Percentiles rank a stretch among this genome's conserved stretches.
These are phyloP conservation scores for Carex pumila DNA, from an alignment of 176 grass and related monocot species.

Conservation along the genomic window DNA sequence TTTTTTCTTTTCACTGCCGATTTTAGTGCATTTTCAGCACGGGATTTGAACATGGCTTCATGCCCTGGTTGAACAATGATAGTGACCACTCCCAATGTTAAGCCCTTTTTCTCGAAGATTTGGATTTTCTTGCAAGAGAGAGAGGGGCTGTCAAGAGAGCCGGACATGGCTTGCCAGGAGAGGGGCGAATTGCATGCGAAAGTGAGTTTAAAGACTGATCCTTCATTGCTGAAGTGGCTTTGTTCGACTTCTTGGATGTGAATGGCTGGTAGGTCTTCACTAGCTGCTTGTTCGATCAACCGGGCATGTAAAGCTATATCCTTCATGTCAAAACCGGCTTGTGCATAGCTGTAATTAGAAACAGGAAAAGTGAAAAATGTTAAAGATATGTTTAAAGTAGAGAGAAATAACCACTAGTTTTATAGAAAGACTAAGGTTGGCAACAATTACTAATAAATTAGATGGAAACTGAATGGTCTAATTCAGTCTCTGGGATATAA, in stretches of 20 bases:
- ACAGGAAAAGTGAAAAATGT: neutral
- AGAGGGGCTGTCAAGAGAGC: slow-evolving; percentile 58
- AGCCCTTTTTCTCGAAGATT: slow-evolving; percentile 95
- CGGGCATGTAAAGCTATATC: slow-evolving; percentile 80
- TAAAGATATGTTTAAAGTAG: neutral
- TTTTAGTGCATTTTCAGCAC: slow-evolving; percentile 57
- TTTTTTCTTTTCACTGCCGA: slow-evolving; percentile 58
- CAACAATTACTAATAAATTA: neutral
- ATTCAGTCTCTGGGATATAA: neutral
- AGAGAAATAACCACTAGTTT: neutral
- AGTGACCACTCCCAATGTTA: slow-evolving; percentile 79
- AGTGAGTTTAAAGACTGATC: slow-evolving; percentile 59
- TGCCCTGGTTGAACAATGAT: slow-evolving; percentile 68
- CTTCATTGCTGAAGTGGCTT: slow-evolving; percentile 30
- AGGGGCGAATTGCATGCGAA: slow-evolving; percentile 72
- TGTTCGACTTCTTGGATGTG: slow-evolving; percentile 69
- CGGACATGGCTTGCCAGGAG: slow-evolving; percentile 88
- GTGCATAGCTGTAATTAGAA: slow-evolving; percentile 66
- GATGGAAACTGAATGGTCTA: neutral
- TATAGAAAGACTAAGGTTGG: neutral
- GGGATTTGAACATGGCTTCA: slow-evolving; percentile 63
- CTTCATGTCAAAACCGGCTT: slow-evolving; percentile 97
- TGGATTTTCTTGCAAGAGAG: slow-evolving; percentile 97
- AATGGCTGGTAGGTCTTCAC: slow-evolving; percentile 62
- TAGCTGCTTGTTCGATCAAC: slow-evolving; percentile 65